These are phyloP conservation scores for Balansia obtecta DNA, from an alignment of 2,329 filamentous ascomycete species.

Conservation along the genomic window DNA sequence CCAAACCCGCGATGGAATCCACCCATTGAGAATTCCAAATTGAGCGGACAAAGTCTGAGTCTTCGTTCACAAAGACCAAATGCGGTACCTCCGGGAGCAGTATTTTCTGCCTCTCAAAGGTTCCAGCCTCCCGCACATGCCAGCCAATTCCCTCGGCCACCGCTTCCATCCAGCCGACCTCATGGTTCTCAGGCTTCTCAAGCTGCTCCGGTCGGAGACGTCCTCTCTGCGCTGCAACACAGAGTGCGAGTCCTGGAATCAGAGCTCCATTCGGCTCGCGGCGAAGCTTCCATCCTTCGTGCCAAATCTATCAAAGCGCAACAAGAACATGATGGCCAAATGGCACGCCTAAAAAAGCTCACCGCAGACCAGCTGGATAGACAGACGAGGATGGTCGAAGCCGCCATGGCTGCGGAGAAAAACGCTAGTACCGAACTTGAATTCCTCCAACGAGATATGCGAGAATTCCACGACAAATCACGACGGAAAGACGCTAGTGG, in stretches of 20 bases:
- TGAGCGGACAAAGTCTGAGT: conserved; percentile 8
- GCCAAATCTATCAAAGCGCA: conserved; percentile 51
- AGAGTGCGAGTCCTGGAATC: conserved; percentile 40
- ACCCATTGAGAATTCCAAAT: conserved; percentile 14
- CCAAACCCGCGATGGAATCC: conserved; percentile 29
- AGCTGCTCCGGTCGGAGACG: conserved; percentile 17
- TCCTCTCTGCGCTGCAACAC: conserved; percentile 36
- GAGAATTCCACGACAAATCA: conserved; percentile 40
- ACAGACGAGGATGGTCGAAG: conserved; percentile 51
- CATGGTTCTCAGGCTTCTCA: conserved; percentile 15
- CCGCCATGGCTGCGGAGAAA: conserved; percentile 51
- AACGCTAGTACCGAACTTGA: conserved; percentile 56
- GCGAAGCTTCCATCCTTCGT: conserved; percentile 65
- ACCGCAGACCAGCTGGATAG: conserved; percentile 52
- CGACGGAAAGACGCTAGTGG: conserved; percentile 31
- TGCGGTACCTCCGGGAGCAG: conserved; percentile 11
- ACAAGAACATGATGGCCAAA: conserved; percentile 49
- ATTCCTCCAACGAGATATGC: conserved; percentile 61
- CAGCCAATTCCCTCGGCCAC: conserved; percentile 30
- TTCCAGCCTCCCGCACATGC: conserved; percentile 20
- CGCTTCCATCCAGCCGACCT: conserved; percentile 15
- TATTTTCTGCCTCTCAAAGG: conserved; percentile 17
- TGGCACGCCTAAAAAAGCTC: conserved; percentile 48
- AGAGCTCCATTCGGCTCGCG: conserved; percentile 49
- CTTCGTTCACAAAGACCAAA: conserved; percentile 9